Percentiles rank a stretch among this genome's conserved stretches.
Evolutionary conservation across 2,329 filamentous ascomycete genomes (phyloP).

Genomic region (Pseudogymnoascus pannorum): DNA sequence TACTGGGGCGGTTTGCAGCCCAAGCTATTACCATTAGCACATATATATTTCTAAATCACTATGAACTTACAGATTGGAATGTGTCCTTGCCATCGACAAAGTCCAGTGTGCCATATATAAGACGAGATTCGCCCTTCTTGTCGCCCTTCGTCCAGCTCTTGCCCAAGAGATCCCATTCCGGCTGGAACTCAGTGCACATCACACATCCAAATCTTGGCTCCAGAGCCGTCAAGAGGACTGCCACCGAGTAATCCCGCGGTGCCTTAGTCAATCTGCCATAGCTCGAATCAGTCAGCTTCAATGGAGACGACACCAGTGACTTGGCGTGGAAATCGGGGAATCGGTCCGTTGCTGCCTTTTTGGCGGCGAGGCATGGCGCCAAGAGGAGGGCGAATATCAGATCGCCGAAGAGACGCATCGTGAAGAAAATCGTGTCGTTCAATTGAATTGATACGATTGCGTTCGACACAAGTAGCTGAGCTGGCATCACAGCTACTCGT

Average conservation of each 20-base stretch:
- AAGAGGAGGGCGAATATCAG: constrained; percentile 58
- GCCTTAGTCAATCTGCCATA: constrained; percentile 70
- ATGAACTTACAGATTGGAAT: constrained; percentile 69
- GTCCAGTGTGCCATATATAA: constrained; percentile 80
- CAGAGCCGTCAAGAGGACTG: constrained; percentile 78
- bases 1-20: constrained; percentile 89
- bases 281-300: constrained; percentile 69
- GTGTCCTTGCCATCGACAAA: constrained; percentile 76
- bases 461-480: constrained; percentile 5
- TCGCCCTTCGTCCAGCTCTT: constrained; percentile 85
- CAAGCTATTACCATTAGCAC: constrained; percentile 51
- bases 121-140: constrained; percentile 60
- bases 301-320: constrained; percentile 54
- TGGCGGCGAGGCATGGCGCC: constrained; percentile 53
- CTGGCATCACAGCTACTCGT: constrained; percentile 6
- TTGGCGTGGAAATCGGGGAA: constrained; percentile 67
- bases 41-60: constrained; percentile 6
- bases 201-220: constrained; percentile 77
- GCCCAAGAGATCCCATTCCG: constrained; percentile 83
- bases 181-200: constrained; percentile 84
- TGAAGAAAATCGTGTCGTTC: constrained; percentile 27
- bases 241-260: constrained; percentile 77
- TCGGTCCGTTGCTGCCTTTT: constrained; percentile 55
- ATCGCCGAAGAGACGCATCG: constrained; percentile 62
- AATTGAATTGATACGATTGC: not conserved